Evolutionary conservation across 257 asterid species (phyloP).

Genomic region (Solanum paucissectum): DNA sequence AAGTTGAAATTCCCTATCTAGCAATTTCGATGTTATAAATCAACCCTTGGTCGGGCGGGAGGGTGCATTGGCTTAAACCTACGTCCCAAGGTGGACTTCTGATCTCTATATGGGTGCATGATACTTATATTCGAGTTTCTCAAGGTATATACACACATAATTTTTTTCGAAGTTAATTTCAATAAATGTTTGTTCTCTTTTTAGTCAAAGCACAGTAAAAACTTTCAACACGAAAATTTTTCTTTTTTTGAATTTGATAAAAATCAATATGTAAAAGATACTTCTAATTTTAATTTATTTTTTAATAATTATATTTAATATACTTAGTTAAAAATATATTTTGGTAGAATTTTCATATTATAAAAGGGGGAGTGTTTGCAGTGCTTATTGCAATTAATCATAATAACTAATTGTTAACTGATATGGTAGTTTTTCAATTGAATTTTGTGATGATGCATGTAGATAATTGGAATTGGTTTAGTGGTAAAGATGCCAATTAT

Average conservation of each 20-base stretch:
- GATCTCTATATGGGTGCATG: neutral
- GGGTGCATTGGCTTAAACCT: neutral
- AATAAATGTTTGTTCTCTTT: neutral
- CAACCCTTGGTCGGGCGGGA: no score
- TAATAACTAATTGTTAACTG: neutral
- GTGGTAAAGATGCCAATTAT: conserved; percentile 45
- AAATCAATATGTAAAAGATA: neutral
- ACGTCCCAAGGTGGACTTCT: neutral
- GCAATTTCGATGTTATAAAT: no score
- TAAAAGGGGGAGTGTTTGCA: neutral
- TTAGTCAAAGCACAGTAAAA: neutral
- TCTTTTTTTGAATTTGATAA: no score
- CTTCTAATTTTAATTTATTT: neutral
- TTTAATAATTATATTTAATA: no score
- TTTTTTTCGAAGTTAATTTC: no score
- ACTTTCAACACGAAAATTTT: no score
- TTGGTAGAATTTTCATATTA: neutral
- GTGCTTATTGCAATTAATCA: neutral
- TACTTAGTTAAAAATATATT: neutral
- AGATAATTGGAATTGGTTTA: conserved; percentile 43
- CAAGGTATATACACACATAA: no score
- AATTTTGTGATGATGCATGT: conserved; percentile 1
- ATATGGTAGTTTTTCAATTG: neutral
- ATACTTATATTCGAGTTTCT: neutral
- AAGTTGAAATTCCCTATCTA: no score